A percentile compares a stretch with the other conserved stretches of the same genome.
These are phyloP conservation scores for Penicillium macrosclerotiorum DNA, from an alignment of 495 filamentous ascomycete species.

Conservation along the genomic window DNA sequence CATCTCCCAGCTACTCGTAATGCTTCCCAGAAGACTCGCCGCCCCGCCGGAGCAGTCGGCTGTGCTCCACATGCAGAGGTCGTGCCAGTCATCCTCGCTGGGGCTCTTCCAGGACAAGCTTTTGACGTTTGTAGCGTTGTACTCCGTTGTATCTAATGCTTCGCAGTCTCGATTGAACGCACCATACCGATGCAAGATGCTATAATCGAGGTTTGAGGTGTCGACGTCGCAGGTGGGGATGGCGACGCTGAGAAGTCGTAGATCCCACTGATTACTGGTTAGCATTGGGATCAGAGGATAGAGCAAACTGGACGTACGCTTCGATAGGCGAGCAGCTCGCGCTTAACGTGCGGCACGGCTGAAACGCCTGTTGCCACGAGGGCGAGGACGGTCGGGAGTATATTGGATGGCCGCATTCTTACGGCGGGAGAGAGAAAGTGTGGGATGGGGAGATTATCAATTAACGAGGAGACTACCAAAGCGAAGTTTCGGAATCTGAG, in stretches of 20 bases:
- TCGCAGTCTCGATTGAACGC: slow-evolving; percentile 4
- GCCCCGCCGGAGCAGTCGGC: slow-evolving; percentile 12
- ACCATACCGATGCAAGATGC: slow-evolving; percentile 21
- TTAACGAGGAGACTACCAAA: too few relatives aligned
- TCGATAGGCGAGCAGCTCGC: slow-evolving; percentile 17
- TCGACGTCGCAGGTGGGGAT: slow-evolving; percentile 22
- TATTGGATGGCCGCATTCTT: slow-evolving; percentile 5
- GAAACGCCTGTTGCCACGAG: not conserved
- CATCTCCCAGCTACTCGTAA: slow-evolving; percentile 30
- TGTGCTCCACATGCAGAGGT: slow-evolving; percentile 27
- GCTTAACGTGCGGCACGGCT: slow-evolving; percentile 8
- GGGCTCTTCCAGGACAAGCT: slow-evolving; percentile 35
- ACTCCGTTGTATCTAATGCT: slow-evolving; percentile 4
- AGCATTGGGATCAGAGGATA: not conserved
- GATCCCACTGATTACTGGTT: slow-evolving; percentile 24
- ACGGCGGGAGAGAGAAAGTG: too few relatives aligned
- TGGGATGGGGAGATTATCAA: too few relatives aligned
- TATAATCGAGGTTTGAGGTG: slow-evolving; percentile 18
- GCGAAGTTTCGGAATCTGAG: too few relatives aligned
- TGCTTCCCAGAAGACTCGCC: slow-evolving; percentile 7
- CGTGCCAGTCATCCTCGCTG: slow-evolving; percentile 4
- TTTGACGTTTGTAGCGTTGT: slow-evolving; percentile 19
- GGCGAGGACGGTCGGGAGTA: slow-evolving; percentile 1
- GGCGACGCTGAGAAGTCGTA: slow-evolving; percentile 24
- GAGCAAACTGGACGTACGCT: slow-evolving; percentile 13